phyloP scores from a whole-genome alignment of 352 stramenopile genomes.

The Phytophthora pisi region DNA sequence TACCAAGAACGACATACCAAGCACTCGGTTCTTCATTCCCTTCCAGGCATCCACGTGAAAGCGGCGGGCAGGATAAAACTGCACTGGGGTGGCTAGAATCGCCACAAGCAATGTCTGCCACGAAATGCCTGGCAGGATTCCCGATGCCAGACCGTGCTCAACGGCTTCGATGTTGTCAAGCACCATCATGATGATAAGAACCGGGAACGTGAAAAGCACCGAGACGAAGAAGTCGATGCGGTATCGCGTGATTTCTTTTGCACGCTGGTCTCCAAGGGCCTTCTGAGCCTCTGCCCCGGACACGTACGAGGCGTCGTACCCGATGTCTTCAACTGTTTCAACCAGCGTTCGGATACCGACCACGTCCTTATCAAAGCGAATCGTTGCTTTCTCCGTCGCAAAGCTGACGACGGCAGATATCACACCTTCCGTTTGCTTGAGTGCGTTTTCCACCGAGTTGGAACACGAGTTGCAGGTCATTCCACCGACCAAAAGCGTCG shows the following conservation, averaged over 20 bases:
- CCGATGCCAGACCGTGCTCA: slow-evolving; percentile 50
- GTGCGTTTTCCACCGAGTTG: slow-evolving; percentile 89
- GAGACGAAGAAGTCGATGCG: slow-evolving; percentile 86
- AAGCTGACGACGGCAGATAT: slow-evolving; percentile 83
- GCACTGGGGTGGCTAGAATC: slow-evolving; percentile 93
- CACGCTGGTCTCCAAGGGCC: slow-evolving; percentile 80
- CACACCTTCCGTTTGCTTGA: slow-evolving; percentile 81
- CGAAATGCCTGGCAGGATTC: slow-evolving; percentile 65
- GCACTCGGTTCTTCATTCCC: slow-evolving; percentile 84
- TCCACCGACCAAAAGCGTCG: slow-evolving; percentile 73
- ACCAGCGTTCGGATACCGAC: slow-evolving; percentile 85
- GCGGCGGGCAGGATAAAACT: slow-evolving; percentile 93
- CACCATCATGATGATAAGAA: slow-evolving; percentile 94
- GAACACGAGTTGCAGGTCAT: slow-evolving; percentile 95
- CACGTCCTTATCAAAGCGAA: slow-evolving; percentile 79
- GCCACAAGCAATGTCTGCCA: slow-evolving; percentile 80
- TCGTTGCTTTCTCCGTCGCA: slow-evolving; percentile 83
- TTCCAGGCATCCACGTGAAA: slow-evolving; percentile 97
- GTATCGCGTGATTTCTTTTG: slow-evolving; percentile 82
- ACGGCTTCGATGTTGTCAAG: slow-evolving; percentile 77
- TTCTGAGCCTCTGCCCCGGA: slow-evolving; percentile 73
- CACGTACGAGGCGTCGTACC: slow-evolving; percentile 88
- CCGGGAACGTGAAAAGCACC: slow-evolving; percentile 93
- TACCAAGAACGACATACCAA: slow-evolving; percentile 98
- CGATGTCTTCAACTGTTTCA: slow-evolving; percentile 89